Evolutionary conservation across 2,329 filamentous ascomycete species (phyloP).

Genomic region (Exserohilum rostratum): DNA sequence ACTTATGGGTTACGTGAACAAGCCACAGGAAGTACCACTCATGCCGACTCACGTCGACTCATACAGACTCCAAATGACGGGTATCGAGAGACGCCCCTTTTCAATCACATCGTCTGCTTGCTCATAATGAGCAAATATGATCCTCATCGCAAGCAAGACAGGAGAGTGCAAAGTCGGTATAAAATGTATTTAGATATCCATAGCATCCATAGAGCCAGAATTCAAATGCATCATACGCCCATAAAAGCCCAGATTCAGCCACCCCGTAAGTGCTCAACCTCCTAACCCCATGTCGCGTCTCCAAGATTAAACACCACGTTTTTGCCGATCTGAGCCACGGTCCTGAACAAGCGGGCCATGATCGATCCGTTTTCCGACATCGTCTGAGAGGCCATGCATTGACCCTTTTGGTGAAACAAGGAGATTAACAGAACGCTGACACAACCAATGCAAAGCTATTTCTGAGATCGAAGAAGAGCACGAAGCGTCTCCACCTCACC

Average conservation of each 20-base stretch:
- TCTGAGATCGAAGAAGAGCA: slow-evolving; percentile 54
- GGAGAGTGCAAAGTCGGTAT: neutral
- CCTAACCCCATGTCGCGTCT: slow-evolving; percentile 2
- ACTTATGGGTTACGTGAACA: neutral
- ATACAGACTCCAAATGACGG: slow-evolving; percentile 7
- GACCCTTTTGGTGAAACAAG: slow-evolving; percentile 6
- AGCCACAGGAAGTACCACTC: neutral
- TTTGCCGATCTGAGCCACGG: slow-evolving; percentile 41
- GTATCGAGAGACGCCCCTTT: neutral
- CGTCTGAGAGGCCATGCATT: slow-evolving; percentile 30
- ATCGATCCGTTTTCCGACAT: slow-evolving; percentile 38
- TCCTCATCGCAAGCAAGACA: neutral
- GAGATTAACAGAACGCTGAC: slow-evolving; percentile 20
- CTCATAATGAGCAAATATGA: slow-evolving; percentile 8
- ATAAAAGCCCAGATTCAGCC: too few species aligned
- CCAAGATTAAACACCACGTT: slow-evolving; percentile 31
- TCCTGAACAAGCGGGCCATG: slow-evolving; percentile 26
- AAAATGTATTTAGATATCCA: neutral
- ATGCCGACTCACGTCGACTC: slow-evolving; percentile 3
- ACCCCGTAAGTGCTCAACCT: slow-evolving; percentile 16
- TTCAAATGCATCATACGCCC: slow-evolving; percentile 9
- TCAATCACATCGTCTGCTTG: neutral
- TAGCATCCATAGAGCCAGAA: slow-evolving; percentile 7
- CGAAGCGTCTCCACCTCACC: slow-evolving; percentile 68
- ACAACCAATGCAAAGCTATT: slow-evolving; percentile 21